Conservation (phyloP, 2,329 filamentous ascomycete species). For the Phialocephala sp. region DNA sequence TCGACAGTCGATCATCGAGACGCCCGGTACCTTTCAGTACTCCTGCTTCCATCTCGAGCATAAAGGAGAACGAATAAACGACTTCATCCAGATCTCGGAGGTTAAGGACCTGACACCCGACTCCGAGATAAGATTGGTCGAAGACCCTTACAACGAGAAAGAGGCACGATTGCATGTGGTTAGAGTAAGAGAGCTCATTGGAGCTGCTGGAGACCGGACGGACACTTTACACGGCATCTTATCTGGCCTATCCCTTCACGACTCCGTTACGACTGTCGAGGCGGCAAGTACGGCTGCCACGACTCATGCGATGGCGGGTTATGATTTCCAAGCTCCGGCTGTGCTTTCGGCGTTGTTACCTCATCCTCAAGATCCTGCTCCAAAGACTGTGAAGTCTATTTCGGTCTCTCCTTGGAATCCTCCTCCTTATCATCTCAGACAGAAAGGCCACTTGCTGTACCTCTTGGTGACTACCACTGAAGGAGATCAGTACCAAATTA, state of each 20-base stretch:
- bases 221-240: conserved; percentile 86
- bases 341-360: conserved; percentile 76
- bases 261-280: conserved; percentile 61
- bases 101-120: conserved; percentile 78
- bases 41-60: conserved; percentile 98
- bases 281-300: conserved; percentile 46
- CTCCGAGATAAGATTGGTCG: conserved; percentile 80
- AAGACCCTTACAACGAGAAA: conserved; percentile 98
- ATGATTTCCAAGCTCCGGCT: conserved; percentile 75
- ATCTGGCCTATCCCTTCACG: conserved; percentile 85
- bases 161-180: conserved; percentile 95
- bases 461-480: conserved; percentile 89
- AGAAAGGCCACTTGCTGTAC: conserved; percentile 92
- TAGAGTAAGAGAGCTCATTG: conserved; percentile 88
- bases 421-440: conserved; percentile 86
- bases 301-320: conserved; percentile 68
- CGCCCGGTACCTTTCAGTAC: conserved; percentile 92
- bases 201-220: conserved; percentile 85
- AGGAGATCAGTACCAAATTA: conserved; percentile 93
- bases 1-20: conserved; percentile 93
- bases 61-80: conserved; percentile 87
- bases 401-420: conserved; percentile 95
- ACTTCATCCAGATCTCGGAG: conserved; percentile 91
- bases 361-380: conserved; percentile 66
- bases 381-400: conserved; percentile 90